A percentile compares a stretch with the other conserved stretches of the same genome.
phyloP scores from a whole-genome alignment of 73 alveolate species.

The Symbiodinium natans region DNA sequence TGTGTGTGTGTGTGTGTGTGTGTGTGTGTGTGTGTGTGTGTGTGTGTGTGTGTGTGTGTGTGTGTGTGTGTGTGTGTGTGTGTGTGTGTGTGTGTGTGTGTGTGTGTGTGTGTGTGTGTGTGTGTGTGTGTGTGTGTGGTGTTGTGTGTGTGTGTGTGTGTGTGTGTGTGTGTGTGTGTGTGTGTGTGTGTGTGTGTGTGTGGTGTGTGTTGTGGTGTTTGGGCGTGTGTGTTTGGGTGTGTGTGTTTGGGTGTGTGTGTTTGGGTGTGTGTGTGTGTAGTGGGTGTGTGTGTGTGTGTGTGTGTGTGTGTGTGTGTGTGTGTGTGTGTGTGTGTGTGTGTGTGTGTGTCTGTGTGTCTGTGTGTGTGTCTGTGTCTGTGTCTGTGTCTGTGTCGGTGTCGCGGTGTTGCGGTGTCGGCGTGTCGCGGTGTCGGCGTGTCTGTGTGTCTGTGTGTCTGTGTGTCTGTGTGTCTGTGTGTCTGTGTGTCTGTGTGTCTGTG shows the following conservation, averaged over 20 bases:
- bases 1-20: background rate
- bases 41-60: constrained; percentile 34
- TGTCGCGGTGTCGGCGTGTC: background rate
- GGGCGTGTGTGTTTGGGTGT: background rate
- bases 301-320: background rate
- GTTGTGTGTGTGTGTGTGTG: constrained; percentile 17
- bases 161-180: constrained; percentile 19
- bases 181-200: constrained; percentile 15
- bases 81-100: constrained; percentile 34
- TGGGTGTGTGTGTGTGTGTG: background rate
- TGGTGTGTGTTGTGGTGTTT: background rate
- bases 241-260: background rate
- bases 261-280: background rate
- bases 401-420: background rate
- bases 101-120: constrained; percentile 36
- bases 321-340: constrained; percentile 5
- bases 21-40: constrained; percentile 34
- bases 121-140: constrained; percentile 23
- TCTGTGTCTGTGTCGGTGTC: background rate
- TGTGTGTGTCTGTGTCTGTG: background rate
- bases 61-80: constrained; percentile 34
- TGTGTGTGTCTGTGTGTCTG: background rate
- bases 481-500: constrained; percentile 40
- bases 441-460: constrained; percentile 12
- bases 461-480: constrained; percentile 51